Percentiles rank a stretch among this genome's conserved stretches.
Evolutionary conservation across 768 basidiomycete genomes (phyloP).

Genomic region (Rhodosporidiobolus odoratus): DNA sequence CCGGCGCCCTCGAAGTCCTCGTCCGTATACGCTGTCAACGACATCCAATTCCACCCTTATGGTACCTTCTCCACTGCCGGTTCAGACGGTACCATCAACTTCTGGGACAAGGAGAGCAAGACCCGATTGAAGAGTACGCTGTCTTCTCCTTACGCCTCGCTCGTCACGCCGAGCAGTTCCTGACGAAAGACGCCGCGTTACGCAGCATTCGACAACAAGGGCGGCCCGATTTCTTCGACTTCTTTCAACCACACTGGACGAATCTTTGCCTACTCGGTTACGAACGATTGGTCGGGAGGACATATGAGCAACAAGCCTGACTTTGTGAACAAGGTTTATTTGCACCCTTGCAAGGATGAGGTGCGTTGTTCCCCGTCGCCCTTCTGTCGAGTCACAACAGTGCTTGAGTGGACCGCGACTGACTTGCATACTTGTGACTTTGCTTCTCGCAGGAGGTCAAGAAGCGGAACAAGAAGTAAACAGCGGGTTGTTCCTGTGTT

Average conservation of each 20-base stretch:
- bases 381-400: not conserved
- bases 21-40: slow-evolving; percentile 74
- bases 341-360: slow-evolving; percentile 81
- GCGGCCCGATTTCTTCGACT: slow-evolving; percentile 71
- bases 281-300: slow-evolving; percentile 43
- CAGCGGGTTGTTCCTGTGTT: too few relatives aligned
- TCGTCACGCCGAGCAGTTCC: not conserved
- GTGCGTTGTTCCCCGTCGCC: slow-evolving; percentile 46
- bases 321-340: slow-evolving; percentile 66
- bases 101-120: slow-evolving; percentile 91
- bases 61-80: slow-evolving; percentile 82
- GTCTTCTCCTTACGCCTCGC: slow-evolving; percentile 38
- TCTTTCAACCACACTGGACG: slow-evolving; percentile 80
- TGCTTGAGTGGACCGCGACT: not conserved
- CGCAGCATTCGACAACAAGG: slow-evolving; percentile 65
- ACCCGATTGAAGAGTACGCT: slow-evolving; percentile 79
- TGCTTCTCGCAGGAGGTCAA: slow-evolving; percentile 18
- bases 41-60: slow-evolving; percentile 76
- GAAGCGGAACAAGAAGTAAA: slow-evolving; percentile 36
- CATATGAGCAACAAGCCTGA: slow-evolving; percentile 38
- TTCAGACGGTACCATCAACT: slow-evolving; percentile 76
- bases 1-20: slow-evolving; percentile 55
- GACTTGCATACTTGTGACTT: too few relatives aligned
- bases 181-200: not conserved
- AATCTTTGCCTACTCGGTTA: slow-evolving; percentile 82